Conservation (phyloP, 768 basidiomycete genomes). For the Sporobolomyces phaffii region DNA sequence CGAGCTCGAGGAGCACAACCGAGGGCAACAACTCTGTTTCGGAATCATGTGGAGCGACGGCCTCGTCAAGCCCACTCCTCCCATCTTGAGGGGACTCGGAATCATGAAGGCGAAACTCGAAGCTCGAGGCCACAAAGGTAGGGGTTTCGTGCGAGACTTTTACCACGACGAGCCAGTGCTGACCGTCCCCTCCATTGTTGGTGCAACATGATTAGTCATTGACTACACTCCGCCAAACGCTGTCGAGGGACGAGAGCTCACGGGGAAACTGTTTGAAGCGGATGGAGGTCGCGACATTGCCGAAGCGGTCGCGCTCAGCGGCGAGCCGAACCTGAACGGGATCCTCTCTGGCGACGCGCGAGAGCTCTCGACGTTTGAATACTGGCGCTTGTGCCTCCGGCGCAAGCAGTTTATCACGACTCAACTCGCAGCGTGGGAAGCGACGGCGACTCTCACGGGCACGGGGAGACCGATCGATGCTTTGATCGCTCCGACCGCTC, state of each 20-base stretch:
- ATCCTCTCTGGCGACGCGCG: conserved; percentile 46
- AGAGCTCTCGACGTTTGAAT: conserved; percentile 54
- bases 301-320: conserved; percentile 40
- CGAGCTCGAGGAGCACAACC: conserved; percentile 57
- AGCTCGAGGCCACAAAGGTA: conserved; percentile 61
- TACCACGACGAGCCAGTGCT: not conserved
- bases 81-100: conserved; percentile 59
- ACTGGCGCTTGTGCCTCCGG: conserved; percentile 64
- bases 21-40: conserved; percentile 51
- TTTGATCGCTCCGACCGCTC: conserved; percentile 57
- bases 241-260: conserved; percentile 49
- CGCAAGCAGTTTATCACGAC: conserved; percentile 54
- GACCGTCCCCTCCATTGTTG: not conserved
- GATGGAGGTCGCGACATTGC: conserved; percentile 54
- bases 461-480: conserved; percentile 72
- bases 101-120: conserved; percentile 56
- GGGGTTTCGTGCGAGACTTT: not conserved
- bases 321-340: conserved; percentile 56
- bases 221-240: conserved; percentile 63
- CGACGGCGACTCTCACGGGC: conserved; percentile 53
- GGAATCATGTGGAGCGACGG: conserved; percentile 64
- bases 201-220: conserved; percentile 57
- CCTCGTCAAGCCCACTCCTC: conserved; percentile 59
- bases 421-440: conserved; percentile 62
- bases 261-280: conserved; percentile 32